Conservation (phyloP, 306 rosid genomes). For the Mucuna pruriens region DNA sequence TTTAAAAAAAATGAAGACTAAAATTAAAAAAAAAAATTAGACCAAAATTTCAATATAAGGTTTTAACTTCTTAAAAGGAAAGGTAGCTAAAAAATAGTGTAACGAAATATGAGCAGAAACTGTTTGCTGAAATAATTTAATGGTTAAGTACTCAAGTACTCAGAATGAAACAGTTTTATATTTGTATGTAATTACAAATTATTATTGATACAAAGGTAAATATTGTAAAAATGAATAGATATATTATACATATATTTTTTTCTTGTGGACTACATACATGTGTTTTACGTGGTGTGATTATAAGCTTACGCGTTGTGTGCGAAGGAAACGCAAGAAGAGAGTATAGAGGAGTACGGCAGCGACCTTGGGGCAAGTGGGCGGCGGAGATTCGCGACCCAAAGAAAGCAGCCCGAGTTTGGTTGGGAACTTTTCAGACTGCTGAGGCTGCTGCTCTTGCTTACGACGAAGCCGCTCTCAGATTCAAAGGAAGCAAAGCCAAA, state of each 20-base stretch:
- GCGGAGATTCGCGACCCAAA: conserved; percentile 84
- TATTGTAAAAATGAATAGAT: too few relatives aligned
- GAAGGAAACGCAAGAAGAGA: conserved; percentile 46
- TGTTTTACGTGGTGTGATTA: too few relatives aligned
- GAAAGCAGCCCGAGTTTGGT: conserved; percentile 79
- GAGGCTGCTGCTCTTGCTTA: conserved; percentile 82
- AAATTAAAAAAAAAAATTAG: not conserved
- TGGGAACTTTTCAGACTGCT: conserved; percentile 71
- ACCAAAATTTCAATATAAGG: not conserved
- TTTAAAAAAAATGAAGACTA: too few relatives aligned
- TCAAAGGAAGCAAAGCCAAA: conserved; percentile 85
- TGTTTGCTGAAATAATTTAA: not conserved
- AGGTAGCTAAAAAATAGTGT: too few relatives aligned
- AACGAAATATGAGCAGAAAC: not conserved
- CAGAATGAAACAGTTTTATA: too few relatives aligned
- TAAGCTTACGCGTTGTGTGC: not conserved
- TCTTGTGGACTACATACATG: too few relatives aligned
- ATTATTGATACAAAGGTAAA: too few relatives aligned
- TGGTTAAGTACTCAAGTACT: too few relatives aligned
- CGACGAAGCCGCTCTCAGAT: conserved; percentile 70
- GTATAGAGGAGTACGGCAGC: conserved; percentile 79
- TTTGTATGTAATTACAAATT: too few relatives aligned
- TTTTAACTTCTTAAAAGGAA: not conserved
- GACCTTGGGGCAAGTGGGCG: conserved; percentile 90
- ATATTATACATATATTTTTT: too few relatives aligned